Conservation (phyloP, 345 rosid species). For the Eutrema heterophyllum region DNA sequence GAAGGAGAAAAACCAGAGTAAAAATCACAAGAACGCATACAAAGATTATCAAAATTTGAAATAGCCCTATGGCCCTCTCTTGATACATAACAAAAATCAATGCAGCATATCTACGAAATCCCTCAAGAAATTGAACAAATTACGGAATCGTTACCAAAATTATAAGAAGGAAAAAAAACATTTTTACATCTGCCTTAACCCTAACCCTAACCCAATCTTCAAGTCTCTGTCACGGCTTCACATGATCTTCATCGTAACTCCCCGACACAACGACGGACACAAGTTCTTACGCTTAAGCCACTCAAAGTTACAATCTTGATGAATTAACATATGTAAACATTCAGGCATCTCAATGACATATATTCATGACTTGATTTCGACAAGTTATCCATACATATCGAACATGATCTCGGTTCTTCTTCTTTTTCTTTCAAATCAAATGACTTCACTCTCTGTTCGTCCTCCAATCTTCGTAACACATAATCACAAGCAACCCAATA, state of each 20-base stretch:
- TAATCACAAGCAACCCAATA: too few species aligned
- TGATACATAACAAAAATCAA: too few species aligned
- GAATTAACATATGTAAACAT: constrained; percentile 12
- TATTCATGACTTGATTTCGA: not conserved
- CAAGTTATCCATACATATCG: not conserved
- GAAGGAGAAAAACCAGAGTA: not conserved
- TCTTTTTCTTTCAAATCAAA: not conserved
- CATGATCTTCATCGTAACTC: not conserved
- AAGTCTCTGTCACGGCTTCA: not conserved
- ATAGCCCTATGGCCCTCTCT: too few species aligned
- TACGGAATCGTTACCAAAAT: too few species aligned
- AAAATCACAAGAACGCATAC: not conserved
- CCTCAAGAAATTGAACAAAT: too few species aligned
- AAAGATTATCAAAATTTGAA: not conserved
- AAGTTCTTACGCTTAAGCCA: not conserved
- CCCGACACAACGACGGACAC: not conserved
- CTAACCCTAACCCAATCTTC: not conserved
- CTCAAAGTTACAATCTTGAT: constrained; percentile 9
- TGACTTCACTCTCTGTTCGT: not conserved
- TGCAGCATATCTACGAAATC: too few species aligned
- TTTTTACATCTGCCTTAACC: not conserved
- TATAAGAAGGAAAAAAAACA: too few species aligned
- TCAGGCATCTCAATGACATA: not conserved
- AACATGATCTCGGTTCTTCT: not conserved
- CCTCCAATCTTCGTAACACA: not conserved